Evolutionary conservation across 176 grass and related monocot genomes (phyloP).

Genomic region (Oryza glaberrima): DNA sequence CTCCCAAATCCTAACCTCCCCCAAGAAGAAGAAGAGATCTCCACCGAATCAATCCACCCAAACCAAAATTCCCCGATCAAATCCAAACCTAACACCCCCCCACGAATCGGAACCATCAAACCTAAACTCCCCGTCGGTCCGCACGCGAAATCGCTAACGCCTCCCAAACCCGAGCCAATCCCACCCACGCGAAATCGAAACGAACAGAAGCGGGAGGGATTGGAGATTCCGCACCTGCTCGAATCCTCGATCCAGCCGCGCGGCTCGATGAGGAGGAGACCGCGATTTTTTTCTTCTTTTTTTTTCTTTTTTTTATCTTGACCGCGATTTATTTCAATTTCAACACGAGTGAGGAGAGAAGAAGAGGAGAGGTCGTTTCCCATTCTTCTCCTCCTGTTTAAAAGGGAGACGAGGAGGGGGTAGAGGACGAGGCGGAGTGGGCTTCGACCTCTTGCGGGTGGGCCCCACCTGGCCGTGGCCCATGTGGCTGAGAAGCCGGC

Average conservation of each 20-base stretch:
- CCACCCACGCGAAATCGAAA: not conserved
- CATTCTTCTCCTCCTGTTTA: not conserved
- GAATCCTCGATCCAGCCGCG: constrained; percentile 16
- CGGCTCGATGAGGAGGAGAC: not conserved
- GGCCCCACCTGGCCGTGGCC: not conserved
- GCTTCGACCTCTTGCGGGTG: not conserved
- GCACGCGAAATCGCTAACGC: not conserved
- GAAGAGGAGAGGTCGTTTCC: not conserved
- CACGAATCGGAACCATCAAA: constrained; percentile 5
- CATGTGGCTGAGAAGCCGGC: not conserved
- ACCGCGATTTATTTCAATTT: not conserved
- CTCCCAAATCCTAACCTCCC: not conserved
- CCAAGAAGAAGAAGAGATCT: not conserved
- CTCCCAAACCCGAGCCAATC: not conserved
- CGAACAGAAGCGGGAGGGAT: not conserved
- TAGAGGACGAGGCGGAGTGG: not conserved
- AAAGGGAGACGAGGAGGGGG: not conserved
- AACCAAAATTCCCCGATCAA: not conserved
- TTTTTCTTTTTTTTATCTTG: no score
- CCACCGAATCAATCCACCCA: not conserved
- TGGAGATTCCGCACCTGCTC: not conserved
- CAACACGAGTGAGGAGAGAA: not conserved
- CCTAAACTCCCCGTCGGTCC: not conserved
- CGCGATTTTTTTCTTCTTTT: no score
- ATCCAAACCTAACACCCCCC: not conserved